phyloP scores from a whole-genome alignment of 805 yeast genomes.

The Metschnikowia gruessii region DNA sequence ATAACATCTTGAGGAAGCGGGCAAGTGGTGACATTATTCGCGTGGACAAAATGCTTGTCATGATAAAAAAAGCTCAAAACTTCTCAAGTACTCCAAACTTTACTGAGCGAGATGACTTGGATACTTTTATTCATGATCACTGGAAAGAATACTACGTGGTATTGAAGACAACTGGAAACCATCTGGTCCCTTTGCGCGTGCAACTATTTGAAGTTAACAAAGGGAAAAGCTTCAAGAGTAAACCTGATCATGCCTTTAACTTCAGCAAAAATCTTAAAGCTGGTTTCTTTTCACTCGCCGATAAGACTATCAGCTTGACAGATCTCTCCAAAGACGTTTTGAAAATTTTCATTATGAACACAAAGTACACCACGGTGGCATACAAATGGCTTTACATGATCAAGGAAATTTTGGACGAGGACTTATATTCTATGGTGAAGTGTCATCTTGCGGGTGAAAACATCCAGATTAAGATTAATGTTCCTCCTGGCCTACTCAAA shows the following conservation, averaged over 20 bases:
- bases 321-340: constrained; percentile 25
- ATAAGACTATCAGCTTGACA: constrained; percentile 62
- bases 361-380: constrained; percentile 52
- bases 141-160: constrained; percentile 82
- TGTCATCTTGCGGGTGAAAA: constrained; percentile 47
- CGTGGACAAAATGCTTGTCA: constrained; percentile 65
- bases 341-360: constrained; percentile 51
- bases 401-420: constrained; percentile 42
- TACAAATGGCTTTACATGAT: constrained; percentile 64
- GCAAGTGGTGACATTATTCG: constrained; percentile 60
- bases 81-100: constrained; percentile 23
- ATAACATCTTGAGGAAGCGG: constrained; percentile 21
- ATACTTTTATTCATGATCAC: constrained; percentile 58
- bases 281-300: constrained; percentile 60
- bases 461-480: constrained; percentile 40
- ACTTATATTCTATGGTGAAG: constrained; percentile 25
- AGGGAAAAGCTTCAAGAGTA: constrained; percentile 23
- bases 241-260: constrained; percentile 24
- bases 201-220: constrained; percentile 57
- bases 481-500: constrained; percentile 36
- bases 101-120: constrained; percentile 50
- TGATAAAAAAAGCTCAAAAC: constrained; percentile 45
- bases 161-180: constrained; percentile 57
- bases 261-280: constrained; percentile 30
- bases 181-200: constrained; percentile 50